Evolutionary conservation across 2,329 filamentous ascomycete species (phyloP).

Genomic region (Paraphaeosphaeria minitans): DNA sequence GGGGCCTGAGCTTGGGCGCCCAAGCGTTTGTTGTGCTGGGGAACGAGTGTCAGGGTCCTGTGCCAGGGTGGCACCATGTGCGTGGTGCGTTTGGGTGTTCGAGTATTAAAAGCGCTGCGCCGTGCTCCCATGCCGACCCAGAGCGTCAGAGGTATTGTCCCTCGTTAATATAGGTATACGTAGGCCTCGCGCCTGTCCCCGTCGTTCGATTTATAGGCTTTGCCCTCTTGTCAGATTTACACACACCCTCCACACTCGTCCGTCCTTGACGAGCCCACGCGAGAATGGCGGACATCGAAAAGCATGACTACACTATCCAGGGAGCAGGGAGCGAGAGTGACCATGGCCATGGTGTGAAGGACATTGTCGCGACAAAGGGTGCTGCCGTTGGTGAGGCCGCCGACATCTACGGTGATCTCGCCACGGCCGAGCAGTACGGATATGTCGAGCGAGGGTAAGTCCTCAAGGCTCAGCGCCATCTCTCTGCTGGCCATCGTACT

Average conservation of each 20-base stretch:
- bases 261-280: background rate
- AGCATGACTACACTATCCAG: constrained; percentile 31
- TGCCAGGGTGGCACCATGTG: constrained; percentile 22
- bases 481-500: constrained; percentile 12
- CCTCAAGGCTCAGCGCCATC: background rate
- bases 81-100: constrained; percentile 18
- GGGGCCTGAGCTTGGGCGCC: constrained; percentile 13
- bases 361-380: constrained; percentile 32
- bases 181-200: constrained; percentile 21
- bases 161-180: constrained; percentile 23
- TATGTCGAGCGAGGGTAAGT: constrained; percentile 57
- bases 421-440: constrained; percentile 57
- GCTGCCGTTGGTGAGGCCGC: constrained; percentile 52
- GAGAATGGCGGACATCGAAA: constrained; percentile 34
- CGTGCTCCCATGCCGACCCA: constrained; percentile 22
- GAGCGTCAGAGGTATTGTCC: constrained; percentile 22
- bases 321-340: constrained; percentile 9
- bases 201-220: constrained; percentile 11
- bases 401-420: constrained; percentile 58
- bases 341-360: constrained; percentile 29
- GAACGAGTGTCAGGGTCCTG: constrained; percentile 13
- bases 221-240: constrained; percentile 6
- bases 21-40: constrained; percentile 23
- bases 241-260: constrained; percentile 6
- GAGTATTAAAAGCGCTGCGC: constrained; percentile 33